These are phyloP conservation scores for Pinus taeda DNA, from an alignment of 75 land plant species.

Conservation along the genomic window DNA sequence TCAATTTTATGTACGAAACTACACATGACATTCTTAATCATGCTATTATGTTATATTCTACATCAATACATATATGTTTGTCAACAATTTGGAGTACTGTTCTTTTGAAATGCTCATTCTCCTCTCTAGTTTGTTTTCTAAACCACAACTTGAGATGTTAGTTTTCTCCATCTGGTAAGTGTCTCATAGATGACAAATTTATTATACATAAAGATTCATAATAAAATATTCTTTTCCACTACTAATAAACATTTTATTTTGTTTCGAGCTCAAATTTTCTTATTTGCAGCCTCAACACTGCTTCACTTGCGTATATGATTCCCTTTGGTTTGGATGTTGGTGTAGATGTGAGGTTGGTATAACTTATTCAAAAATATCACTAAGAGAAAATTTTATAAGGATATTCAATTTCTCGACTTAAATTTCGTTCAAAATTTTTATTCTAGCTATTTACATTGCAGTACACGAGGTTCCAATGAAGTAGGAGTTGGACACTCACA, in stretches of 20 bases:
- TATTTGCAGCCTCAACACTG: no score
- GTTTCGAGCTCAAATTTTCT: no score
- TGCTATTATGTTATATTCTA: no score
- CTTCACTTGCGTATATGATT: no score
- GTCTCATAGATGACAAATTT: background rate
- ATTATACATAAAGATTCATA: conserved; percentile 29
- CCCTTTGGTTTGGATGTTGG: no score
- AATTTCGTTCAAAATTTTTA: background rate
- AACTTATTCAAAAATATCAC: no score
- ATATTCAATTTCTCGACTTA: background rate
- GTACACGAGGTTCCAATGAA: conserved; percentile 81
- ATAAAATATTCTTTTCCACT: background rate
- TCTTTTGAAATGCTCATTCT: conserved; percentile 59
- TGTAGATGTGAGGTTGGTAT: conserved; percentile 34
- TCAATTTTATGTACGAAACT: no score
- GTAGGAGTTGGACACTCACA: conserved; percentile 59
- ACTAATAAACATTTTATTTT: no score
- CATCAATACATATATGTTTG: no score
- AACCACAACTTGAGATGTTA: conserved; percentile 72
- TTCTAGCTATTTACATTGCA: conserved; percentile 12
- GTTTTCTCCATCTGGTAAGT: conserved; percentile 48
- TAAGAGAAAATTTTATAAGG: background rate
- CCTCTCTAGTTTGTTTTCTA: conserved; percentile 65
- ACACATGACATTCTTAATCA: no score
- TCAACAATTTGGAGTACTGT: conserved; percentile 66